Percentiles rank a stretch among this genome's conserved stretches.
Conservation (phyloP, 768 basidiomycete species). For the Calvatia gigantea region DNA sequence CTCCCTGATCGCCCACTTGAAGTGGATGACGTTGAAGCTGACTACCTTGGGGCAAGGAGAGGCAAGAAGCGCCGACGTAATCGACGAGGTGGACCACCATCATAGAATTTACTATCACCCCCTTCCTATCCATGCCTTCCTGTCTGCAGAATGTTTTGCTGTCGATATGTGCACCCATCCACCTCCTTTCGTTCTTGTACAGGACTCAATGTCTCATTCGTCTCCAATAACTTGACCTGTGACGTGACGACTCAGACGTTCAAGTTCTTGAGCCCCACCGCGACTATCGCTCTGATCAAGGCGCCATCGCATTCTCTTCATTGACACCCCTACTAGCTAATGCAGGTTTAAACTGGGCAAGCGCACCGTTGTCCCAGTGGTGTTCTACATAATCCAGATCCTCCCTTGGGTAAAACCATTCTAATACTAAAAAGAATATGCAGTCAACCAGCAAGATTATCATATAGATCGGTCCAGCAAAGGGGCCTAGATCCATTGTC, state of each 20-base stretch:
- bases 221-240: background rate
- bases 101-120: constrained; percentile 5
- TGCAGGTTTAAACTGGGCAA: constrained; percentile 22
- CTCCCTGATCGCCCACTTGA: background rate
- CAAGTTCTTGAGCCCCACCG: constrained; percentile 1
- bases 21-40: constrained; percentile 4
- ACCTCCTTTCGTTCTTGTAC: constrained; percentile 5
- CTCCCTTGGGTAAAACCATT: constrained; percentile 79
- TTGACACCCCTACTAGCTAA: constrained; percentile 10
- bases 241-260: background rate
- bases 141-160: constrained; percentile 1
- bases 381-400: constrained; percentile 70
- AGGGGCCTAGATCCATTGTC: constrained; percentile 74
- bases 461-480: constrained; percentile 85
- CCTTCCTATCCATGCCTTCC: background rate
- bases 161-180: constrained; percentile 4
- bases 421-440: constrained; percentile 80
- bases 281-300: background rate
- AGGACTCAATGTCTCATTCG: background rate
- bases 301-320: background rate
- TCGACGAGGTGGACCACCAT: constrained; percentile 5
- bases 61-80: constrained; percentile 2
- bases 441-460: constrained; percentile 88
- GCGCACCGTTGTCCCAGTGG: constrained; percentile 53
- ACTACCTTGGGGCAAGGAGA: constrained; percentile 1